phyloP scores from a whole-genome alignment of 768 basidiomycete genomes.

The Leccinum pellstonianum region DNA sequence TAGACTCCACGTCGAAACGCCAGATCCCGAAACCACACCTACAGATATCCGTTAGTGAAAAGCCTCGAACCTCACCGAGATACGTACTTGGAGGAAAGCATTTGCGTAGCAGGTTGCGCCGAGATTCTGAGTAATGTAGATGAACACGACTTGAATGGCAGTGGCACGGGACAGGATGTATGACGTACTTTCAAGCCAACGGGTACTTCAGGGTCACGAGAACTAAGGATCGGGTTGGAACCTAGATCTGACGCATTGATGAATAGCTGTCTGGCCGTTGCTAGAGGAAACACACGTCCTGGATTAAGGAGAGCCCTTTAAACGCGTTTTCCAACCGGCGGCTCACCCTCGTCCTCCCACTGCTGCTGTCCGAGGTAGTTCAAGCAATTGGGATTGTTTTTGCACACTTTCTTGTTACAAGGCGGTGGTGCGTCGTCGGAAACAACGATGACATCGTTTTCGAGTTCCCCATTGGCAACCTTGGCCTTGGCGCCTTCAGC shows the following conservation, averaged over 20 bases:
- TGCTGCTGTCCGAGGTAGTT: conserved; percentile 83
- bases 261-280: conserved; percentile 49
- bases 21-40: conserved; percentile 92
- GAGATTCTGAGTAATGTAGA: conserved; percentile 61
- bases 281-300: conserved; percentile 35
- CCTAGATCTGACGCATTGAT: conserved; percentile 53
- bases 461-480: conserved; percentile 42
- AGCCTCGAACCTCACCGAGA: background rate
- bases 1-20: conserved; percentile 85
- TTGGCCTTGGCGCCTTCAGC: conserved; percentile 11
- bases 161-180: background rate
- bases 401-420: conserved; percentile 68
- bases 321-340: conserved; percentile 12
- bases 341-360: conserved; percentile 73
- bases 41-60: conserved; percentile 7
- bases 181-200: conserved; percentile 71
- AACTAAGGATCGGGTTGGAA: conserved; percentile 49
- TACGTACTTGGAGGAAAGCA: conserved; percentile 80
- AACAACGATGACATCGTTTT: conserved; percentile 65
- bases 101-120: conserved; percentile 98
- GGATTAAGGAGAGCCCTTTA: background rate
- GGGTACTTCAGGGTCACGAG: conserved; percentile 55
- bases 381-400: conserved; percentile 77
- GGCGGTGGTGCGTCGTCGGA: conserved; percentile 60
- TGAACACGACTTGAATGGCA: conserved; percentile 2